These are phyloP conservation scores for Ascocoryne sarcoides DNA, from an alignment of 2,329 filamentous ascomycete genomes.

Conservation along the genomic window DNA sequence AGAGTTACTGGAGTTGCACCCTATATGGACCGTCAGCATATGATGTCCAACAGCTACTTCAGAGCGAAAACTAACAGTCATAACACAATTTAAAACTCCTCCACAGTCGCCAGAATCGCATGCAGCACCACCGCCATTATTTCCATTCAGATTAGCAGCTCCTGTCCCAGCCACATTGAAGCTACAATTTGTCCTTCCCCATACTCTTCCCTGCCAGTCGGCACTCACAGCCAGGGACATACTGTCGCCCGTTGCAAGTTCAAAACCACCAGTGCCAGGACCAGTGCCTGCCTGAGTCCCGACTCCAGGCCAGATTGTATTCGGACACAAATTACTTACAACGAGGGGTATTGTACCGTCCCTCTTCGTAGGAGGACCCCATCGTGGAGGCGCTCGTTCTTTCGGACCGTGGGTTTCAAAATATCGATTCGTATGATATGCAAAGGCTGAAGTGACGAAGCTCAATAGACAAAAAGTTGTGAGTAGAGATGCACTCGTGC, in stretches of 20 bases:
- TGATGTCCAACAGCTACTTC: too few species aligned
- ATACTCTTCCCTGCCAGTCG: conserved; percentile 74
- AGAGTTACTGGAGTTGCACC: conserved; percentile 67
- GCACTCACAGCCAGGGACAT: conserved; percentile 55
- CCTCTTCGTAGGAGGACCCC: conserved; percentile 24
- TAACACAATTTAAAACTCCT: conserved; percentile 58
- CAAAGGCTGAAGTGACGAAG: conserved; percentile 11
- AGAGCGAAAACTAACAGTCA: conserved; percentile 47
- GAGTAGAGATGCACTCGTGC: too few species aligned
- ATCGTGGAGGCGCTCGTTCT: conserved; percentile 14
- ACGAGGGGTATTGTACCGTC: conserved; percentile 47
- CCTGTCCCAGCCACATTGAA: conserved; percentile 56
- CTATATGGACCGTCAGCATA: too few species aligned
- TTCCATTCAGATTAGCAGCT: conserved; percentile 34
- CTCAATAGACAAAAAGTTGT: conserved; percentile 11
- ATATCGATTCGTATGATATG: conserved; percentile 13
- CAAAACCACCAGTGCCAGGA: conserved; percentile 60
- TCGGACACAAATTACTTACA: conserved; percentile 62
- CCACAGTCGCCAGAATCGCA: conserved; percentile 73
- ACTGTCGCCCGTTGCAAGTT: conserved; percentile 49
- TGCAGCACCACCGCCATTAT: conserved; percentile 40
- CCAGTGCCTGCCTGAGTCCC: conserved; percentile 63
- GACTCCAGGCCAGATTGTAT: conserved; percentile 69
- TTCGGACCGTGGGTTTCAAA: conserved; percentile 11
- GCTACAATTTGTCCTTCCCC: conserved; percentile 77